phyloP scores from a whole-genome alignment of 495 filamentous ascomycete genomes.

The Tuber calosporum region DNA sequence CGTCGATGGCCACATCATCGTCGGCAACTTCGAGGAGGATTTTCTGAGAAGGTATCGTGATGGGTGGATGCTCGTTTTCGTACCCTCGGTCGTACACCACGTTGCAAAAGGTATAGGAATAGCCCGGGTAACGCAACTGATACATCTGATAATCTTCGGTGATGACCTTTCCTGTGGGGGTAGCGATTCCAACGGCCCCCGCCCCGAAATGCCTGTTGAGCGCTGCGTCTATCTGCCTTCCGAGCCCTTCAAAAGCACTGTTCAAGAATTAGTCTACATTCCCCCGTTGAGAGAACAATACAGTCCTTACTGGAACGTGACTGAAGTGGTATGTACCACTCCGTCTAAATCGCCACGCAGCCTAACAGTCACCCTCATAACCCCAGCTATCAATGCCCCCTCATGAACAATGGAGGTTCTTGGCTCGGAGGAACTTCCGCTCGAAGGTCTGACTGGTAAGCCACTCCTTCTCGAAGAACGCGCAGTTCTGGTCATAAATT shows the following conservation, averaged over 20 bases:
- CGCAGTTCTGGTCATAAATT: neutral
- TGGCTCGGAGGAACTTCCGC: neutral
- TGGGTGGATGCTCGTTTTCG: slow-evolving; percentile 18
- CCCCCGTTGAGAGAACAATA: neutral
- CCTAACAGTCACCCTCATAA: slow-evolving; percentile 19
- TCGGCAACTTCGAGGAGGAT: slow-evolving; percentile 27
- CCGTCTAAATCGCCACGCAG: slow-evolving; percentile 27
- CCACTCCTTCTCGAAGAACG: neutral
- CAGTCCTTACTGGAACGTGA: slow-evolving; percentile 27
- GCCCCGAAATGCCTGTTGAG: slow-evolving; percentile 30
- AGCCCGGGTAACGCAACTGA: slow-evolving; percentile 23
- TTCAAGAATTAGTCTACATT: neutral
- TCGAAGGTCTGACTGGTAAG: neutral
- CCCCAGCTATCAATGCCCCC: neutral
- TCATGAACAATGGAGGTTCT: neutral
- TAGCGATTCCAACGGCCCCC: slow-evolving; percentile 29
- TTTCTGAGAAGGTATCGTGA: slow-evolving; percentile 21
- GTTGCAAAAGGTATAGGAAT: slow-evolving; percentile 27
- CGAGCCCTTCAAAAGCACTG: slow-evolving; percentile 29
- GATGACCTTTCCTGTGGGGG: slow-evolving; percentile 26
- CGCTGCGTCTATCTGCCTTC: slow-evolving; percentile 27
- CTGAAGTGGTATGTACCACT: slow-evolving; percentile 25
- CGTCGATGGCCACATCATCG: slow-evolving; percentile 8
- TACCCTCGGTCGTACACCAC: slow-evolving; percentile 30
- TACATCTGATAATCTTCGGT: slow-evolving; percentile 34